Base-by-base conservation (phyloP, 1,284 basidiomycete species). In the Anthracocystis walkeri region DNA sequence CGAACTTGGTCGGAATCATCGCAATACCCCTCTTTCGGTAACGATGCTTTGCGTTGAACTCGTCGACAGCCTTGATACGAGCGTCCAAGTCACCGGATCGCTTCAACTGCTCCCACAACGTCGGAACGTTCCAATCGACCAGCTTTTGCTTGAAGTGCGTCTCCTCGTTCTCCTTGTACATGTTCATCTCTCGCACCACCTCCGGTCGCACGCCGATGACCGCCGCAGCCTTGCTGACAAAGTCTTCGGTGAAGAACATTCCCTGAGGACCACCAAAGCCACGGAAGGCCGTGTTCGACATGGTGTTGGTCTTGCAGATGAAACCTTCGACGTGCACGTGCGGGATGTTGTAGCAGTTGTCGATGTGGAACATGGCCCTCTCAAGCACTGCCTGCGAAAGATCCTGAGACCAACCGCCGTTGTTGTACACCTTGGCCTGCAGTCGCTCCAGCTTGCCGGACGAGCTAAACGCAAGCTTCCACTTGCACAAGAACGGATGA, bases 211-310 rank as follows among this genome's bases (percentile, higher is more conserved):
- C 73, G 3, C 78, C 71, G n/a, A 86, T 77, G 38, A 78, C 70
- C 21, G 81, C 74, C 5, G 86, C 85, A 20, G 85, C 78, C 50
- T 81, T 82, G 49, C 62, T 76, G 45, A 86, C 78, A 68, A 81
- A 81, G 54, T 81, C 77, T 56, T 85, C 84, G 45, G 81, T 76
- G 65, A 85, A 78, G 45, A 84, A 67, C 69, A 86, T 83, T 23
- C 85, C 85, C 67, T 86, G 86, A 31, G 85, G 84, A 27, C 82
- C 85, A 21, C 85, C 85, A 51, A 86, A 86, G 14, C 82, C 84
- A 55, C 86, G 74, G 76, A 82, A 86, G 11, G 86, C 86, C 6
- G 85, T 86, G 68, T 86, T 86, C 10, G 83, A 85, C 65, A 85
- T 82, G 6, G 84, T 86, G 77, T 86, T 82, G 23, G 86, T 86